Evolutionary conservation across 352 stramenopile genomes (phyloP), one percentile per base, ranked within the genome.

Genomic region (Phytophthora constricta): DNA sequence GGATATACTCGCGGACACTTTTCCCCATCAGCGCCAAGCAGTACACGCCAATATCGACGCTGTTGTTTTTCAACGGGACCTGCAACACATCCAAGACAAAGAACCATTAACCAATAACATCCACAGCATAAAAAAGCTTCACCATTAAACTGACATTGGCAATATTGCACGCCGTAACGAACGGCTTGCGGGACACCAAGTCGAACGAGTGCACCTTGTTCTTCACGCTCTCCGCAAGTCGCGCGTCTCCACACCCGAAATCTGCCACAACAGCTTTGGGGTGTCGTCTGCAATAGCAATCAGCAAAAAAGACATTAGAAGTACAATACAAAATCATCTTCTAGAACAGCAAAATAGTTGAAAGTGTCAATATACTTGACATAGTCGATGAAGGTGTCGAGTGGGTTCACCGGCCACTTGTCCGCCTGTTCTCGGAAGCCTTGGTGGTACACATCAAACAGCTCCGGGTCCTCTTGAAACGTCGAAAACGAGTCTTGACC

Each of bases 11-110:
- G 23, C 89, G 83, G 39, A 99, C 83, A 67, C 98, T 99, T 22
- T 95, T 99, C 22, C 97, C 98, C 98, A 99, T 99, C 25, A 99
- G 86, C 20, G 97, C 95, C 22, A 99, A 84, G 72, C 95, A 99
- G 74, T 99, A 99, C 16, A 99, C 89, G 16, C 78, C 97, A 55
- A 99, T 91, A 76, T 99, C 96, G 2, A 99, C 84, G 17, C 77
- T 91, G 52, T 76, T 78, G 61, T 98, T 72, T 1, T 77, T 42
- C 11, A 99, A 79, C 20, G 97, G 97, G 28, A 99, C 96, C 82
- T 98, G 71, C n/a, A 47, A 9, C 51, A 73, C n/a, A 39, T 47
- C 33, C 27, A 70, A 41, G 46, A 28, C 23, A 31, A 43, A 39
- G 20, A 59, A 28, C 1, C 26, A 58, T 65, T 11, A 58, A 46